Evolutionary conservation across 2,329 filamentous ascomycete genomes (phyloP).

Genomic region (Cercospora sp.): DNA sequence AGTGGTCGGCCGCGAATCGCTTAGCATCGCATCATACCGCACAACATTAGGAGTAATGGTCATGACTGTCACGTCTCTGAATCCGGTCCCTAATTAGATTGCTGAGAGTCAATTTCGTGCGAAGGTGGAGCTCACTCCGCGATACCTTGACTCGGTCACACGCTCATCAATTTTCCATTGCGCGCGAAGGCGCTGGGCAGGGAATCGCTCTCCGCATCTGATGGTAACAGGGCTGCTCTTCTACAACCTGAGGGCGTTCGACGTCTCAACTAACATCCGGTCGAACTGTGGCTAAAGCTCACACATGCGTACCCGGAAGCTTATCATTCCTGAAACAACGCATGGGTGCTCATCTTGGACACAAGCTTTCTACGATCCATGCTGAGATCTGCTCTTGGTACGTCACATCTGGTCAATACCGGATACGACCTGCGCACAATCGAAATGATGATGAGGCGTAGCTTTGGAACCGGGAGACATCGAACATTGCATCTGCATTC

Average conservation of each 20-base stretch:
- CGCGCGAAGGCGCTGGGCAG: not conserved
- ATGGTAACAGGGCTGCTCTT: not conserved
- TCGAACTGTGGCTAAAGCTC: not conserved
- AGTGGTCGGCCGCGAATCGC: not conserved
- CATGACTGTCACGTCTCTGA: not conserved
- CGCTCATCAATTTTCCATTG: not conserved
- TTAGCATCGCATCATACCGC: not conserved
- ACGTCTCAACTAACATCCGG: not conserved
- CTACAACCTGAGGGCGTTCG: not conserved
- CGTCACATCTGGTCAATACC: slow-evolving; percentile 3
- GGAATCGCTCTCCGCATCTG: not conserved
- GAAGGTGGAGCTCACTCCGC: not conserved
- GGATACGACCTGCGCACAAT: not conserved
- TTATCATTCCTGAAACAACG: not conserved
- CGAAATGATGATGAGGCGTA: not conserved
- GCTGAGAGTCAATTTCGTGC: not conserved
- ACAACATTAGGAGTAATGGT: not conserved
- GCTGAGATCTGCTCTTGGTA: not conserved
- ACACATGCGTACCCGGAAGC: not conserved
- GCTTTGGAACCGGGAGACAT: not conserved
- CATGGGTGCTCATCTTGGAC: not conserved
- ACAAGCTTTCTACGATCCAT: not conserved
- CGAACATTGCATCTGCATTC: not conserved
- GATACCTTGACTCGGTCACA: not conserved
- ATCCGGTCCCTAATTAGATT: not conserved